Percentiles rank a stretch among this genome's conserved stretches.
Evolutionary conservation across 2,329 filamentous ascomycete genomes (phyloP).

Genomic region (Shiraia bambusicola): DNA sequence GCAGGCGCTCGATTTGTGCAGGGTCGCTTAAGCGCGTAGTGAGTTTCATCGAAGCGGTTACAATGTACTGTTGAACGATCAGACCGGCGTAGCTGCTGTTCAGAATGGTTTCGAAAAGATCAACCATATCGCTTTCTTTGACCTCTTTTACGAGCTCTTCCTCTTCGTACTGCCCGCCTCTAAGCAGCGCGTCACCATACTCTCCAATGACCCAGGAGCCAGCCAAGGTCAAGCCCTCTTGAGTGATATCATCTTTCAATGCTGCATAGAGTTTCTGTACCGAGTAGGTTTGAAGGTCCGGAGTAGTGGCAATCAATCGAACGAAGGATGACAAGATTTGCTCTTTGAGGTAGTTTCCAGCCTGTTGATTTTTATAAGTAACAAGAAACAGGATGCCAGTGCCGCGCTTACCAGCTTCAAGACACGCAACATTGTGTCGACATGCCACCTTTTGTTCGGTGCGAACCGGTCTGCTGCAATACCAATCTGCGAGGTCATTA

Average conservation of each 20-base stretch:
- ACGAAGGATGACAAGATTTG: slow-evolving; percentile 97
- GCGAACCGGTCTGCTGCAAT: slow-evolving; percentile 95
- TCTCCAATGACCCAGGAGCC: slow-evolving; percentile 98
- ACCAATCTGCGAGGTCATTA: slow-evolving; percentile 97
- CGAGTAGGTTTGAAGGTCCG: slow-evolving; percentile 93
- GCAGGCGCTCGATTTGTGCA: slow-evolving; percentile 82
- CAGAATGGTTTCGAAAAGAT: slow-evolving; percentile 87
- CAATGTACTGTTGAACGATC: slow-evolving; percentile 90
- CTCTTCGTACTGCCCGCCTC: slow-evolving; percentile 88
- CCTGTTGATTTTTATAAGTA: slow-evolving; percentile 43
- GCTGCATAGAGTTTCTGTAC: slow-evolving; percentile 91
- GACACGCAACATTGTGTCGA: slow-evolving; percentile 95
- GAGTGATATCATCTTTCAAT: slow-evolving; percentile 94
- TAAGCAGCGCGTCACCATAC: slow-evolving; percentile 87
- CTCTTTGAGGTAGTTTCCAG: slow-evolving; percentile 96
- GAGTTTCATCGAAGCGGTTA: slow-evolving; percentile 92
- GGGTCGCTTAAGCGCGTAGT: slow-evolving; percentile 83
- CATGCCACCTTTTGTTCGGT: slow-evolving; percentile 96
- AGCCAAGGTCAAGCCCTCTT: slow-evolving; percentile 90
- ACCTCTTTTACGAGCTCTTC: slow-evolving; percentile 83
- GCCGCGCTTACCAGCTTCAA: slow-evolving; percentile 64
- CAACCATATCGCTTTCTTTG: slow-evolving; percentile 85
- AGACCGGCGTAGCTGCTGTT: slow-evolving; percentile 94
- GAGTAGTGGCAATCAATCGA: slow-evolving; percentile 88
- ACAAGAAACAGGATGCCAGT: neutral